phyloP scores from a whole-genome alignment of 441 rosid species.

The Mallotus japonicus region DNA sequence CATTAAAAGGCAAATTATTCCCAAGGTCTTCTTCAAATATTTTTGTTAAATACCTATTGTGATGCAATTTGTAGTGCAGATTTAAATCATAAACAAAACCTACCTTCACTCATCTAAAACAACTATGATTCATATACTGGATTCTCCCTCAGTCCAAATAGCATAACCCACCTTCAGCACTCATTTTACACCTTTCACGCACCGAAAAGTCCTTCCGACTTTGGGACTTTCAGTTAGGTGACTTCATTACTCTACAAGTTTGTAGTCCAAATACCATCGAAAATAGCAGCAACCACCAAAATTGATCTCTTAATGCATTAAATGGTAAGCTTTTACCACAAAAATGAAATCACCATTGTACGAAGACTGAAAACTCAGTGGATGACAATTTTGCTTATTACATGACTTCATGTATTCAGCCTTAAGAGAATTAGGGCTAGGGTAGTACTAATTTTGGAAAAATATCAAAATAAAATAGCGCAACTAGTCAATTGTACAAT shows the following conservation, averaged over 20 bases:
- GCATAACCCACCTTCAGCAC: not conserved
- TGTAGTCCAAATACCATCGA: not conserved
- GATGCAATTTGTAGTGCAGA: too few relatives aligned
- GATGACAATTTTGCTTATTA: too few relatives aligned
- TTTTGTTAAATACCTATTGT: not conserved
- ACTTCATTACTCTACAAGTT: not conserved
- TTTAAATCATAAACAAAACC: not conserved
- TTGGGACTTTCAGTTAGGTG: not conserved
- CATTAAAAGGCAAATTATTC: not conserved
- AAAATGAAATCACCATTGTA: not conserved
- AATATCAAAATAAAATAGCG: not conserved
- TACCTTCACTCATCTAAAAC: not conserved
- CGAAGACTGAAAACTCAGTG: not conserved
- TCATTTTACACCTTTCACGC: not conserved
- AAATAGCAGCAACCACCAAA: not conserved
- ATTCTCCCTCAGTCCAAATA: not conserved
- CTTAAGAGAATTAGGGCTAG: not conserved
- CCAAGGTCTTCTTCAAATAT: not conserved
- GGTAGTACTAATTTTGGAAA: not conserved
- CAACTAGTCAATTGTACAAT: not conserved
- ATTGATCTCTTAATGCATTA: not conserved
- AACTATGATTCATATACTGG: not conserved
- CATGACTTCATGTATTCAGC: conserved; percentile 2
- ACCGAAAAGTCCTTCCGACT: not conserved
- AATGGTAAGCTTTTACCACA: not conserved